A percentile compares a stretch with the other conserved stretches of the same genome.
Conservation (phyloP, 2,329 filamentous ascomycete genomes). For the Fusarium sp. region DNA sequence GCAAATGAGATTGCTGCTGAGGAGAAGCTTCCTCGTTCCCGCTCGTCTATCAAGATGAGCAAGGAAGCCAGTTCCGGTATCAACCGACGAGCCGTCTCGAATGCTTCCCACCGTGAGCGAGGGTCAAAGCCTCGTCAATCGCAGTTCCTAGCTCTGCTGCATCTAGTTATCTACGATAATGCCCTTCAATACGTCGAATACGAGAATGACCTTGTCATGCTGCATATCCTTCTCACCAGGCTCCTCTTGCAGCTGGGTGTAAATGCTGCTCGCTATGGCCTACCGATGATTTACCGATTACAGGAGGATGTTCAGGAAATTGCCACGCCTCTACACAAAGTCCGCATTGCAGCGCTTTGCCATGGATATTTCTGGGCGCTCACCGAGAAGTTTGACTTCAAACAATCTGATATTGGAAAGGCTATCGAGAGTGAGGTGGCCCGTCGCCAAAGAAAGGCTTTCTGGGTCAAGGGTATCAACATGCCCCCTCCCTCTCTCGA, state of each 20-base stretch:
- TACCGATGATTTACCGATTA: conserved; percentile 90
- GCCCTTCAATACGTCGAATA: conserved; percentile 78
- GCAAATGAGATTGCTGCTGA: conserved; percentile 73
- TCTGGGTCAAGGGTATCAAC: conserved; percentile 82
- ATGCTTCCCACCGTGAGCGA: conserved; percentile 72
- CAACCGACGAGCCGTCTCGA: conserved; percentile 75
- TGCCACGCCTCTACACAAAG: conserved; percentile 75
- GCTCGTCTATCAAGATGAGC: conserved; percentile 57
- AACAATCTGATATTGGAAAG: conserved; percentile 74
- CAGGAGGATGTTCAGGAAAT: conserved; percentile 84
- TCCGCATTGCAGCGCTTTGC: conserved; percentile 84
- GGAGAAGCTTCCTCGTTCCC: conserved; percentile 62
- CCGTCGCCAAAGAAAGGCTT: conserved; percentile 76
- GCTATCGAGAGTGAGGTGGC: conserved; percentile 82
- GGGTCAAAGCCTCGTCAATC: conserved; percentile 64
- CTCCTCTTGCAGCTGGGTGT: conserved; percentile 83
- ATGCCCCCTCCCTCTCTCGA: conserved; percentile 76
- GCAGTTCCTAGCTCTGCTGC: conserved; percentile 84
- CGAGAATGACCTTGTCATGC: conserved; percentile 79
- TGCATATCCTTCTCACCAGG: conserved; percentile 81
- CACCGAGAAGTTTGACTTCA: conserved; percentile 81
- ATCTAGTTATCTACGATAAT: conserved; percentile 90
- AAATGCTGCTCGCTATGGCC: conserved; percentile 80
- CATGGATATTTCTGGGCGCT: conserved; percentile 91
- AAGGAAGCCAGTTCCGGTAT: conserved; percentile 56